Evolutionary conservation across 768 basidiomycete genomes (phyloP).

Genomic region (Auricularia heimuer): DNA sequence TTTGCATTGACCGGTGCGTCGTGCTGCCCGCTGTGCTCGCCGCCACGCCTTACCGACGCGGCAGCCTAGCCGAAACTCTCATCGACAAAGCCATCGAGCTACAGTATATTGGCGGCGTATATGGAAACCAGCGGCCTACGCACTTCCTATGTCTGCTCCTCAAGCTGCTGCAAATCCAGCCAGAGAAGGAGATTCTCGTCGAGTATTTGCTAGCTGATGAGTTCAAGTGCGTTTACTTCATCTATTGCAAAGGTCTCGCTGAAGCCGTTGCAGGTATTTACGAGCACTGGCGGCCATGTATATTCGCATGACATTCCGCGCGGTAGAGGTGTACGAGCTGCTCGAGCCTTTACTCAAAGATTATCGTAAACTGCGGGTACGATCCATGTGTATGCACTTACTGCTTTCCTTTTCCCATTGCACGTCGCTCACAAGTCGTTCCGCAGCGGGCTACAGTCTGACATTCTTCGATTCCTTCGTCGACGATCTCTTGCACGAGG

Average conservation of each 20-base stretch:
- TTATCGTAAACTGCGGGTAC: constrained; percentile 76
- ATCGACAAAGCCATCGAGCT: constrained; percentile 89
- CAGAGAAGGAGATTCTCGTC: constrained; percentile 92
- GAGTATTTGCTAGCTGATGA: constrained; percentile 95
- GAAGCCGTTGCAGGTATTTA: constrained; percentile 56
- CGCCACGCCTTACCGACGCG: constrained; percentile 5
- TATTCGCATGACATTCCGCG: constrained; percentile 85
- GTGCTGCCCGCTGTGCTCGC: not conserved
- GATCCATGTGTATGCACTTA: constrained; percentile 52
- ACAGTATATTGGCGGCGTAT: constrained; percentile 82
- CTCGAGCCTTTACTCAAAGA: constrained; percentile 93
- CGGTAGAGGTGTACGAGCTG: constrained; percentile 85
- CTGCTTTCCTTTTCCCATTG: not conserved
- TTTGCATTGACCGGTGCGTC: constrained; percentile 84
- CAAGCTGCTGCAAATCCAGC: constrained; percentile 93
- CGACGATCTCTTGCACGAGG: constrained; percentile 72
- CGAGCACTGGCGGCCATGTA: constrained; percentile 90
- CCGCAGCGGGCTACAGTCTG: constrained; percentile 70
- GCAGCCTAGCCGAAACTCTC: constrained; percentile 64
- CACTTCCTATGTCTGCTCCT: constrained; percentile 87
- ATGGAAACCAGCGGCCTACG: constrained; percentile 90
- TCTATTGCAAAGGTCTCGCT: not conserved
- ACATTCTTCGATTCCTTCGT: constrained; percentile 91
- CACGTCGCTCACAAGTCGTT: not conserved
- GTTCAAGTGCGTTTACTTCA: constrained; percentile 74